Conservation (phyloP, 208 protist genomes). For the Leishmania arabica region DNA sequence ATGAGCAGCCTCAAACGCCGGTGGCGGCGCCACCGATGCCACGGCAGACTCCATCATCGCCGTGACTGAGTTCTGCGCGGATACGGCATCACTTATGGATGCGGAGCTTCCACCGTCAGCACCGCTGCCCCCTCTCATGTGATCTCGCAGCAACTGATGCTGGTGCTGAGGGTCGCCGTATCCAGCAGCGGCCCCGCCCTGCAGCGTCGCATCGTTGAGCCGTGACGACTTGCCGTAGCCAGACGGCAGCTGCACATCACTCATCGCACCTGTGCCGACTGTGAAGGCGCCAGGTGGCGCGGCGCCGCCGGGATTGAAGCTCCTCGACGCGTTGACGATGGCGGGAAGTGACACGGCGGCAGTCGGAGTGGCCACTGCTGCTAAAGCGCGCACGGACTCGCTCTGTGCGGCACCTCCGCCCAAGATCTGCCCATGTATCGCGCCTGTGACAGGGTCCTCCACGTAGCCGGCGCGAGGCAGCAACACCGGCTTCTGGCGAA, state of each 20-base stretch:
- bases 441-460: slow-evolving; percentile 53
- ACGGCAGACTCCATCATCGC: not conserved
- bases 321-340: not conserved
- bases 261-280: not conserved
- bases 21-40: not conserved
- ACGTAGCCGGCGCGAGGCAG: slow-evolving; percentile 60
- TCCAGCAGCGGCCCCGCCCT: not conserved
- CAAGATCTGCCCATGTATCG: slow-evolving; percentile 39
- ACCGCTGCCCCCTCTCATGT: slow-evolving; percentile 5
- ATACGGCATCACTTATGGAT: slow-evolving; percentile 4
- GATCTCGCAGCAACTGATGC: slow-evolving; percentile 18
- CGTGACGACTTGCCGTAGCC: slow-evolving; percentile 57
- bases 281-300: not conserved
- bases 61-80: not conserved
- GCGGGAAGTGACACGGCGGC: slow-evolving; percentile 1
- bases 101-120: not conserved
- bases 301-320: not conserved
- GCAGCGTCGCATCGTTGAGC: slow-evolving; percentile 12
- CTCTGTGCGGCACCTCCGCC: not conserved
- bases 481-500: slow-evolving; percentile 66
- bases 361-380: not conserved
- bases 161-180: not conserved
- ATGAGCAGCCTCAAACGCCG: slow-evolving; percentile 9
- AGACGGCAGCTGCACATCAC: slow-evolving; percentile 36
- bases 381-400: not conserved